phyloP scores from a whole-genome alignment of 768 basidiomycete genomes.

The Podaxis pistillaris region DNA sequence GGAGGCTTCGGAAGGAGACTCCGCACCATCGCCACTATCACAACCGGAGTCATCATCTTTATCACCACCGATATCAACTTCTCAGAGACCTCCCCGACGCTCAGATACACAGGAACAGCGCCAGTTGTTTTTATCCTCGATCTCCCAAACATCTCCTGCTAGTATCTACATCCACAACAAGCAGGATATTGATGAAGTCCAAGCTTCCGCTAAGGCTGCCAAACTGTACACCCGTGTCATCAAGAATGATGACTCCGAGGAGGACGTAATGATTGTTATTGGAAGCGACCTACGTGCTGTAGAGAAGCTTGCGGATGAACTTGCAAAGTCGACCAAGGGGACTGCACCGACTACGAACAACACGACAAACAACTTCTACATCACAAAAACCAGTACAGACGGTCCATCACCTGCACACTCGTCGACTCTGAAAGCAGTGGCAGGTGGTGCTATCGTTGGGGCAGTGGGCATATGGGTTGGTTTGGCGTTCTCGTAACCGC shows the following conservation, averaged over 20 bases:
- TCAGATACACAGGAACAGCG: slow-evolving; percentile 55
- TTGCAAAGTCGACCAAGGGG: slow-evolving; percentile 24
- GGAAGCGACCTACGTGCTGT: slow-evolving; percentile 50
- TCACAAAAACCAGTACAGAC: slow-evolving; percentile 8
- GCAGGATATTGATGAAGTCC: slow-evolving; percentile 40
- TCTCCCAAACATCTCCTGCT: slow-evolving; percentile 42
- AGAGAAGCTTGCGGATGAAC: slow-evolving; percentile 33
- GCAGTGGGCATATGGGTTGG: slow-evolving; percentile 61
- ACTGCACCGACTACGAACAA: slow-evolving; percentile 20
- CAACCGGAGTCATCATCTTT: slow-evolving; percentile 15
- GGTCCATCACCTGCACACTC: slow-evolving; percentile 11
- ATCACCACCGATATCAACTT: slow-evolving; percentile 16
- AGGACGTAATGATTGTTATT: slow-evolving; percentile 49
- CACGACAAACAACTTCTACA: slow-evolving; percentile 12
- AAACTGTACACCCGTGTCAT: slow-evolving; percentile 45
- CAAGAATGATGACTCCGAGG: slow-evolving; percentile 33
- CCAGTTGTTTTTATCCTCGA: slow-evolving; percentile 44
- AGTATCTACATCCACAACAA: slow-evolving; percentile 48
- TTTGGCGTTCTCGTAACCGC: slow-evolving; percentile 44
- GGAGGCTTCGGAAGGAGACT: not conserved
- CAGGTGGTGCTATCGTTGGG: slow-evolving; percentile 59
- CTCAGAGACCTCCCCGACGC: slow-evolving; percentile 36
- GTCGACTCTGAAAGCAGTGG: slow-evolving; percentile 37
- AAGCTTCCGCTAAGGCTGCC: slow-evolving; percentile 37
- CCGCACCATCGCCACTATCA: slow-evolving; percentile 14